Evolutionary conservation across 371 early-diverging fungal genomes (phyloP).

Genomic region (Umbelopsis sp.): DNA sequence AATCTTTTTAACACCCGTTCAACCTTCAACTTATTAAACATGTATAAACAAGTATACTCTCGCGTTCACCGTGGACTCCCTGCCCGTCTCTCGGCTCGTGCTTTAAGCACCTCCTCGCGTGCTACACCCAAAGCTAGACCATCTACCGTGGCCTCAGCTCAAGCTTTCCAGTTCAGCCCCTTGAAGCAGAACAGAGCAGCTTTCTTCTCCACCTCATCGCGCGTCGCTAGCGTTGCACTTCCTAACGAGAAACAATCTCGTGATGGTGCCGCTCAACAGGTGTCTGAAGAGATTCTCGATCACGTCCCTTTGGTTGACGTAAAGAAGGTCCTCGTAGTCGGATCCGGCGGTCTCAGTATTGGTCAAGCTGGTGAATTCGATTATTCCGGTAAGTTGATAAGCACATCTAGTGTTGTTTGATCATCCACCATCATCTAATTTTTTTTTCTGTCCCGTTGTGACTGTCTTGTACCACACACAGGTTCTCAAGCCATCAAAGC

Average conservation of each 20-base stretch:
- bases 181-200: conserved; percentile 20
- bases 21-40: background rate
- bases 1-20: conserved; percentile 20
- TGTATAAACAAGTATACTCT: conserved; percentile 30
- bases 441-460: background rate
- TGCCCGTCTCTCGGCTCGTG: conserved; percentile 22
- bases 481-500: conserved; percentile 96
- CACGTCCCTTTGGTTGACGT: conserved; percentile 62
- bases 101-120: conserved; percentile 28
- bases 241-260: conserved; percentile 23
- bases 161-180: conserved; percentile 19
- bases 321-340: conserved; percentile 89
- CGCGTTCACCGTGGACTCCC: conserved; percentile 20
- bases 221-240: conserved; percentile 18
- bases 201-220: conserved; percentile 22
- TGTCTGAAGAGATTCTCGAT: conserved; percentile 61
- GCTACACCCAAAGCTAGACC: conserved; percentile 19
- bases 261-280: conserved; percentile 43
- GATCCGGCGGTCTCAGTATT: conserved; percentile 92
- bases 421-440: conserved; percentile 9
- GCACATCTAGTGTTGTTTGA: background rate
- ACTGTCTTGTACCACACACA: conserved; percentile 17
- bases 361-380: conserved; percentile 99
- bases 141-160: conserved; percentile 13
- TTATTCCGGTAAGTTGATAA: conserved; percentile 74